Evolutionary conservation across 192 early-diverging fungal species (phyloP).

Genomic region (Entophlyctis helioformis): DNA sequence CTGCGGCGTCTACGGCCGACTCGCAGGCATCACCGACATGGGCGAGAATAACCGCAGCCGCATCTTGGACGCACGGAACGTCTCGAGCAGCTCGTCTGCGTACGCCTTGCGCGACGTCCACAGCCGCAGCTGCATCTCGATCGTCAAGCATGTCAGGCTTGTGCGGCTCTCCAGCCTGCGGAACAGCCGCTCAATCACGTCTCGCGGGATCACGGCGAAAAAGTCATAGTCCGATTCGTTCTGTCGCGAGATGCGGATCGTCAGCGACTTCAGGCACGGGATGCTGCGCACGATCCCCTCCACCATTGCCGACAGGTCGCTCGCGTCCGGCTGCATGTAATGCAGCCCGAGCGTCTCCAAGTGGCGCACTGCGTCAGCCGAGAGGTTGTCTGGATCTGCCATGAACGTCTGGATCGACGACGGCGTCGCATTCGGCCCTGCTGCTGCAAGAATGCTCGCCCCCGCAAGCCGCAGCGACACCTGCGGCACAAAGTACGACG

Average conservation of each 20-base stretch:
- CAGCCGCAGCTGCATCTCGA: no score
- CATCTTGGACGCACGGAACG: no score
- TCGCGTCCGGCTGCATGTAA: constrained; percentile 4
- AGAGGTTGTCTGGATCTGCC: not conserved
- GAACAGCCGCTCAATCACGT: constrained; percentile 3
- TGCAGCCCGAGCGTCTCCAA: constrained; percentile 5
- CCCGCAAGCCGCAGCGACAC: no score
- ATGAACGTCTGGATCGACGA: not conserved
- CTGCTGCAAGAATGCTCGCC: not conserved
- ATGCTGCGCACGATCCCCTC: constrained; percentile 7
- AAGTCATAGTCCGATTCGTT: constrained; percentile 9
- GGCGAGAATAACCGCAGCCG: no score
- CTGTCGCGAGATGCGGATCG: constrained; percentile 1
- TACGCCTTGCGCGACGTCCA: no score
- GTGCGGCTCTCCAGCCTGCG: constrained; percentile 2
- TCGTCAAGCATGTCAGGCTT: no score
- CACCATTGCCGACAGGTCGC: constrained; percentile 5
- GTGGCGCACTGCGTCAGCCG: no score
- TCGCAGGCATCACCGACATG: no score
- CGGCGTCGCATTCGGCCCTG: not conserved
- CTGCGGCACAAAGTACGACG: no score
- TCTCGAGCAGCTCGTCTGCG: no score
- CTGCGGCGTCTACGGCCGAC: no score
- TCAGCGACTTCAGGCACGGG: not conserved
- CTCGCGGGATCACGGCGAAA: constrained; percentile 3